Conservation (phyloP, 768 basidiomycete species). For the Naganishia friedmannii region DNA sequence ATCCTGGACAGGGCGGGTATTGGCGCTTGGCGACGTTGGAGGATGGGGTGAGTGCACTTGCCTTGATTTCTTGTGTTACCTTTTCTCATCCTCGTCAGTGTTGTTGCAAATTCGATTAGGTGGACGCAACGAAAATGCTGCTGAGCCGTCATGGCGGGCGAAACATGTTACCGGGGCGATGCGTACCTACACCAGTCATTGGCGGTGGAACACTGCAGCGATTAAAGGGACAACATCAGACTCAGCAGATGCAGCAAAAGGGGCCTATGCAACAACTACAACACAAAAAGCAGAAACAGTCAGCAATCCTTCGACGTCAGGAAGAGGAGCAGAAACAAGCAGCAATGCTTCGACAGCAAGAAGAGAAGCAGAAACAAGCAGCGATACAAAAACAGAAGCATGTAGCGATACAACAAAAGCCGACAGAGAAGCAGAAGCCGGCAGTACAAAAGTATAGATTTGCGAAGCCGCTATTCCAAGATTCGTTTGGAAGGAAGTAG, state of each 20-base stretch:
- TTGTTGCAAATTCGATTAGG: not conserved
- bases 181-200: not conserved
- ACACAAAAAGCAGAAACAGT: not conserved
- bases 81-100: not conserved
- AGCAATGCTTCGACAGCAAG: too few relatives aligned
- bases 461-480: too few relatives aligned
- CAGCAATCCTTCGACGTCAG: not conserved
- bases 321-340: not conserved
- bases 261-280: not conserved
- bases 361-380: too few relatives aligned
- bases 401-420: too few relatives aligned
- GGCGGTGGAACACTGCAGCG: too few relatives aligned
- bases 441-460: too few relatives aligned
- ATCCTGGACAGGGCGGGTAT: not conserved
- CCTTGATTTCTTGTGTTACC: not conserved
- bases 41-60: not conserved
- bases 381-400: too few relatives aligned
- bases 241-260: too few relatives aligned
- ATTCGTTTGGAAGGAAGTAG: too few relatives aligned
- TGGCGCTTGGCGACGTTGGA: not conserved
- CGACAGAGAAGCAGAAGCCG: too few relatives aligned
- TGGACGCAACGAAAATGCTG: constrained; percentile 4
- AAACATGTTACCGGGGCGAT: not conserved
- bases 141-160: not conserved
- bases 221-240: too few relatives aligned